Conservation (phyloP, 1,284 basidiomycete species). For the Cryptococcus floricola region DNA sequence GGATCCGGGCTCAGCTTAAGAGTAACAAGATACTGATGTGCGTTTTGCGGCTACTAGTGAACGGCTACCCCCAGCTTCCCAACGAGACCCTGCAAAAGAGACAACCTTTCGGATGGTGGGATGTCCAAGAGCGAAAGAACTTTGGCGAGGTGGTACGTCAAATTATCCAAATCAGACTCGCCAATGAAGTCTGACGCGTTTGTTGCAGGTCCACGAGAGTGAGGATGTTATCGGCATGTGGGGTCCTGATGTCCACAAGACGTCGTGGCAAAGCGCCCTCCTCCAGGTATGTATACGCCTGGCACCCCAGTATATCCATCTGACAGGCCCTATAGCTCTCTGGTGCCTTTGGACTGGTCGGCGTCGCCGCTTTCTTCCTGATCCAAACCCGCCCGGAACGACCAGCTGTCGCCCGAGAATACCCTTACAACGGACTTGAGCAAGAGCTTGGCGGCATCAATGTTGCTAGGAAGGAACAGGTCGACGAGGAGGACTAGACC, state of each 20-base stretch:
- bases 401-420: constrained; percentile 35
- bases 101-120: constrained; percentile 73
- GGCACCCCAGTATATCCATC: neutral
- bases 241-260: constrained; percentile 66
- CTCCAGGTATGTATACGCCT: constrained; percentile 23
- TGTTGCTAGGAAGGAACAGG: constrained; percentile 29
- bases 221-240: constrained; percentile 83
- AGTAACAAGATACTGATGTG: neutral
- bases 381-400: constrained; percentile 27
- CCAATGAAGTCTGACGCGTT: neutral
- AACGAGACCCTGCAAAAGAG: constrained; percentile 65
- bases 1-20: neutral
- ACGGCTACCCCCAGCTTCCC: constrained; percentile 72
- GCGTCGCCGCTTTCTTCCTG: constrained; percentile 33
- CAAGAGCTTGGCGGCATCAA: constrained; percentile 42
- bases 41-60: constrained; percentile 27
- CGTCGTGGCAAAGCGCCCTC: constrained; percentile 32
- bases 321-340: constrained; percentile 19
- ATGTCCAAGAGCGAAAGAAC: constrained; percentile 74
- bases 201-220: constrained; percentile 67
- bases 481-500: constrained; percentile 34
- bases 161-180: neutral
- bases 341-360: constrained; percentile 33
- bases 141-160: constrained; percentile 71
- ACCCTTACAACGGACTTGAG: constrained; percentile 46